A percentile compares a stretch with the other conserved stretches of the same genome.
These are phyloP conservation scores for Kodamaea fungicola DNA, from an alignment of 1,139 yeast genomes.

Conservation along the genomic window DNA sequence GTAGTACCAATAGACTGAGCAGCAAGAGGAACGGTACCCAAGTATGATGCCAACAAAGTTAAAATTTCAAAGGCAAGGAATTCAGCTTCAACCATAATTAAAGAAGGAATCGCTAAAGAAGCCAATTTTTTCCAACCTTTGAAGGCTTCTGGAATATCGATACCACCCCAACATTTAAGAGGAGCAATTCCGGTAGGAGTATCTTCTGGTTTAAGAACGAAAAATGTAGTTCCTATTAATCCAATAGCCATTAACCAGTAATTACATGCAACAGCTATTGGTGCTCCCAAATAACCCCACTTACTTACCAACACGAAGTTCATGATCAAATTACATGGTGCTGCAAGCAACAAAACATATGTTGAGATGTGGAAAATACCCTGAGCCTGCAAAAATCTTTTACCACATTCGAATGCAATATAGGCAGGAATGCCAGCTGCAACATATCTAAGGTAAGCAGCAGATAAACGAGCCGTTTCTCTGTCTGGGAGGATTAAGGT, in stretches of 20 bases:
- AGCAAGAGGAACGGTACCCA: slow-evolving; percentile 54
- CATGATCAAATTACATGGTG: slow-evolving; percentile 52
- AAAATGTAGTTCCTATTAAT: slow-evolving; percentile 37
- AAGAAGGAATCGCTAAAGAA: slow-evolving; percentile 63
- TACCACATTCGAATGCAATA: slow-evolving; percentile 51
- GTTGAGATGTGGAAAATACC: slow-evolving; percentile 54
- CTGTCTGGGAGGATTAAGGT: slow-evolving; percentile 40
- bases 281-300: slow-evolving; percentile 53
- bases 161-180: slow-evolving; percentile 33
- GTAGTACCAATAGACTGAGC: slow-evolving; percentile 59
- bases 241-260: slow-evolving; percentile 57
- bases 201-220: slow-evolving; percentile 31
- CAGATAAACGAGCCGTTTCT: slow-evolving; percentile 50
- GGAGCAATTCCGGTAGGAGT: slow-evolving; percentile 43
- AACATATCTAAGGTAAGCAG: slow-evolving; percentile 47
- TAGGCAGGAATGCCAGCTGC: slow-evolving; percentile 58
- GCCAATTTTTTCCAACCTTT: slow-evolving; percentile 46
- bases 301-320: slow-evolving; percentile 42
- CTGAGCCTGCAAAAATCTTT: slow-evolving; percentile 51
- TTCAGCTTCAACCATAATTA: slow-evolving; percentile 71
- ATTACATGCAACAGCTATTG: slow-evolving; percentile 54
- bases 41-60: slow-evolving; percentile 58
- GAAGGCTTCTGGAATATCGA: slow-evolving; percentile 27
- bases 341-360: slow-evolving; percentile 47
- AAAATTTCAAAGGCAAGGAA: slow-evolving; percentile 70